Conservation (phyloP, 768 basidiomycete species). For the Auriscalpium vulgare region DNA sequence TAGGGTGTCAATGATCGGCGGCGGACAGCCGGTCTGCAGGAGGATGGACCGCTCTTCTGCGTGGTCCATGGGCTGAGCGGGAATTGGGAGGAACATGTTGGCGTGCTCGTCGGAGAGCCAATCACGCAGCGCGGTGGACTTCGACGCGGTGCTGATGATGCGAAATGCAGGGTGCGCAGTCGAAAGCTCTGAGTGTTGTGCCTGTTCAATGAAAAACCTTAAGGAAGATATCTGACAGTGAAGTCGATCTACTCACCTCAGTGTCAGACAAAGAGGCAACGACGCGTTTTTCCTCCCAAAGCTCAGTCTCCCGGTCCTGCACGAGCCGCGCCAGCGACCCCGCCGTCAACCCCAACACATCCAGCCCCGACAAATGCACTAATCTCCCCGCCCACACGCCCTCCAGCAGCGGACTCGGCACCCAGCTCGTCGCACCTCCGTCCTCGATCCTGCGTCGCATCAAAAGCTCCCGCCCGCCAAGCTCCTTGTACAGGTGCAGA, state of each 20-base stretch:
- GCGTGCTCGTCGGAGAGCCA: conserved; percentile 62
- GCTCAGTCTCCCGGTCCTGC: conserved; percentile 55
- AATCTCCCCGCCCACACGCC: conserved; percentile 50
- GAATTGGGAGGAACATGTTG: conserved; percentile 63
- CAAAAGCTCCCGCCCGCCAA: conserved; percentile 56
- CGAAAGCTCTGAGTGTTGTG: conserved; percentile 32
- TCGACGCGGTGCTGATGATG: conserved; percentile 53
- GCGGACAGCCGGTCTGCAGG: conserved; percentile 40
- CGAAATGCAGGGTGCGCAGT: conserved; percentile 52
- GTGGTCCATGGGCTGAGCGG: conserved; percentile 50
- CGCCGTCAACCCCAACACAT: conserved; percentile 59
- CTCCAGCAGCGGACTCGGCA: conserved; percentile 51
- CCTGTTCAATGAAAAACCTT: neutral
- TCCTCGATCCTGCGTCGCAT: conserved; percentile 54
- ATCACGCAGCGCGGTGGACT: conserved; percentile 56
- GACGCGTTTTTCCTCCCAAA: conserved; percentile 58
- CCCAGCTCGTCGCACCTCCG: conserved; percentile 45
- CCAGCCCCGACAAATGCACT: conserved; percentile 51
- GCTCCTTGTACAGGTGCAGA: conserved; percentile 60
- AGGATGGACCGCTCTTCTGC: conserved; percentile 45
- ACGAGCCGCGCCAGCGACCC: conserved; percentile 51
- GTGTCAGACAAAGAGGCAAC: conserved; percentile 39
- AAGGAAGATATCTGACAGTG: too few relatives aligned
- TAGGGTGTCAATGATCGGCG: conserved; percentile 29
- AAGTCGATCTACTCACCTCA: conserved; percentile 28